Conservation (phyloP, 2,329 filamentous ascomycete species). For the Penicillium oxalicum region DNA sequence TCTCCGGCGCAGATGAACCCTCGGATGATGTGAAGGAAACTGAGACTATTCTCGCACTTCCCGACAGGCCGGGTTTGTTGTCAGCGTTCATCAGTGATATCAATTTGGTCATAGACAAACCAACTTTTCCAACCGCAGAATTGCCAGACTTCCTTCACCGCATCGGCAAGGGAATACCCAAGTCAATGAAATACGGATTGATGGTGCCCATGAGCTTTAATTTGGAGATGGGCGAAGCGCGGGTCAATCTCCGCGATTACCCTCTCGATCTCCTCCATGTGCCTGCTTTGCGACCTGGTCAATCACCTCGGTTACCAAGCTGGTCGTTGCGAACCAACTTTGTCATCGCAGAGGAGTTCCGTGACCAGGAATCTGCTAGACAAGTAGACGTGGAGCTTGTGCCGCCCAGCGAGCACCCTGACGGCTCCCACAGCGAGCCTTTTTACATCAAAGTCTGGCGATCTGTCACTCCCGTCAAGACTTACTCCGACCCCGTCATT, state of each 20-base stretch:
- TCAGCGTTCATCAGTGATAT: slow-evolving; percentile 75
- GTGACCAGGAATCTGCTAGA: slow-evolving; percentile 71
- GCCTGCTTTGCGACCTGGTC: slow-evolving; percentile 70
- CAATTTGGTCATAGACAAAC: slow-evolving; percentile 81
- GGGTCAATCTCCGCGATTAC: slow-evolving; percentile 84
- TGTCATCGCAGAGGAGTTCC: slow-evolving; percentile 89
- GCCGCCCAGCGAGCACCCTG: slow-evolving; percentile 57
- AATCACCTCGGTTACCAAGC: slow-evolving; percentile 73
- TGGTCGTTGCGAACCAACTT: slow-evolving; percentile 84
- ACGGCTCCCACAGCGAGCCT: slow-evolving; percentile 53
- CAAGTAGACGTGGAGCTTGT: slow-evolving; percentile 79
- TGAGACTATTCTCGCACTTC: slow-evolving; percentile 80
- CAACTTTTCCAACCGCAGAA: slow-evolving; percentile 77
- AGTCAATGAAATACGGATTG: slow-evolving; percentile 82
- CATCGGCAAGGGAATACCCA: slow-evolving; percentile 94
- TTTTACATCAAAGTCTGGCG: slow-evolving; percentile 83
- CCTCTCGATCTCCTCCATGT: slow-evolving; percentile 88
- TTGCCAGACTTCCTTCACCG: slow-evolving; percentile 78
- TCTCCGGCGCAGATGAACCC: slow-evolving; percentile 75
- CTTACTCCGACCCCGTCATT: slow-evolving; percentile 85
- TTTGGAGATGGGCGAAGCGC: slow-evolving; percentile 83
- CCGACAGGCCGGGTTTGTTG: slow-evolving; percentile 78
- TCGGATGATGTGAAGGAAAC: slow-evolving; percentile 75
- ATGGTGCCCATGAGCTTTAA: slow-evolving; percentile 85
- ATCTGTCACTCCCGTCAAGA: slow-evolving; percentile 92